These are phyloP conservation scores for Candida nonsorbophila DNA, from an alignment of 805 yeast species.

Conservation along the genomic window DNA sequence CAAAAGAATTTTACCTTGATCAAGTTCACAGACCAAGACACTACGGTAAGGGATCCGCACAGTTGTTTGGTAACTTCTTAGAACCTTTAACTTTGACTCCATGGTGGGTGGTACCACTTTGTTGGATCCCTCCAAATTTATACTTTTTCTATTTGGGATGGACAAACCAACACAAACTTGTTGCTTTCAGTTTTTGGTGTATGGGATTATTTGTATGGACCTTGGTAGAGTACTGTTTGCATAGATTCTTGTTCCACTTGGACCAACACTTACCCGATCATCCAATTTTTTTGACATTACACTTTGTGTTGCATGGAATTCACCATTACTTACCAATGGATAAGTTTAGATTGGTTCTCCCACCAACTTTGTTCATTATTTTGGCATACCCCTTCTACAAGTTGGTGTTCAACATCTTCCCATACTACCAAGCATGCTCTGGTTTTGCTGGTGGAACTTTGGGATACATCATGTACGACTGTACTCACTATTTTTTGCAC, in stretches of 20 bases:
- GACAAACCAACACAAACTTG: conserved; percentile 37
- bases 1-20: conserved; percentile 87
- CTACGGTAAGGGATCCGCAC: conserved; percentile 96
- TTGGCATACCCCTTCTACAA: conserved; percentile 78
- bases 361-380: conserved; percentile 77
- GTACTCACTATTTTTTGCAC: conserved; percentile 91
- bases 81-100: conserved; percentile 90
- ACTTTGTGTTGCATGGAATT: conserved; percentile 89
- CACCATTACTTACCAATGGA: conserved; percentile 99
- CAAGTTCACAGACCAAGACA: conserved; percentile 98
- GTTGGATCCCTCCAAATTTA: conserved; percentile 83
- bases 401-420: conserved; percentile 70
- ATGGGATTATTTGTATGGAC: conserved; percentile 94
- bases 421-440: conserved; percentile 80
- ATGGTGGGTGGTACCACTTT: conserved; percentile 85
- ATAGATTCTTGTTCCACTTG: conserved; percentile 89
- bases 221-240: conserved; percentile 78
- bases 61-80: conserved; percentile 86
- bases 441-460: conserved; percentile 95
- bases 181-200: conserved; percentile 55
- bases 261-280: conserved; percentile 83
- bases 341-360: conserved; percentile 86
- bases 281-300: conserved; percentile 68
- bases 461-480: conserved; percentile 89
- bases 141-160: conserved; percentile 59